Conservation (phyloP, 306 rosid species). For the Senna siamea region DNA sequence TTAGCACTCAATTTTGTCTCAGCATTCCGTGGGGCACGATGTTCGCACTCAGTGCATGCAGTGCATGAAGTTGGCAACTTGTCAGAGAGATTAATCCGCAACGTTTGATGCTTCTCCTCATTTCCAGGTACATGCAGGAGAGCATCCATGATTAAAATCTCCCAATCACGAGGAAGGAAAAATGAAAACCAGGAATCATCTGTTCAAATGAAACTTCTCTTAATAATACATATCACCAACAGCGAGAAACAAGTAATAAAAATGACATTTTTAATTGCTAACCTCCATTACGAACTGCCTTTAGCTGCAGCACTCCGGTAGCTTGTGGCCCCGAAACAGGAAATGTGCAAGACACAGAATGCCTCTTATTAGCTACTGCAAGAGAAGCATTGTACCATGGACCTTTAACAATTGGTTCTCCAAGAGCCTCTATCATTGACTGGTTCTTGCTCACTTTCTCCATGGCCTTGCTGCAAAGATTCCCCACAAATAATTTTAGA, state of each 20-base stretch:
- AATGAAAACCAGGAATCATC: slow-evolving; percentile 79
- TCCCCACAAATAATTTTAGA: slow-evolving; percentile 31
- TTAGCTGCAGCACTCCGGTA: slow-evolving; percentile 74
- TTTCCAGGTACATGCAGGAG: slow-evolving; percentile 86
- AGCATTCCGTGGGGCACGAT: slow-evolving; percentile 45
- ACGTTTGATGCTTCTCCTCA: slow-evolving; percentile 63
- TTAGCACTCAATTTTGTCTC: slow-evolving; percentile 50
- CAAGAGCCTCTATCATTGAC: slow-evolving; percentile 74
- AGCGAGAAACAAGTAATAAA: background rate
- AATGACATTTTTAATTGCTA: slow-evolving; percentile 32
- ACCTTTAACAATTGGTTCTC: slow-evolving; percentile 87
- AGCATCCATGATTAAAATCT: slow-evolving; percentile 87
- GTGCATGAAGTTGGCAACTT: slow-evolving; percentile 45
- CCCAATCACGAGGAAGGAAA: slow-evolving; percentile 79
- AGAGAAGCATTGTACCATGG: slow-evolving; percentile 97
- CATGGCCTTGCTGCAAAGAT: slow-evolving; percentile 83
- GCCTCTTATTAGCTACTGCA: slow-evolving; percentile 90
- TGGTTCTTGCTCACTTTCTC: slow-evolving; percentile 69
- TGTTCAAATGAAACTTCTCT: slow-evolving; percentile 37
- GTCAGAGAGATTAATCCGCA: slow-evolving; percentile 67
- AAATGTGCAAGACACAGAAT: slow-evolving; percentile 87
- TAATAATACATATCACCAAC: background rate
- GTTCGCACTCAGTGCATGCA: slow-evolving; percentile 54
- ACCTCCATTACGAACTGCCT: slow-evolving; percentile 93
- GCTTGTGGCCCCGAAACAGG: slow-evolving; percentile 90